phyloP scores from a whole-genome alignment of 1,139 yeast genomes.

The Williopsis jadinii region DNA sequence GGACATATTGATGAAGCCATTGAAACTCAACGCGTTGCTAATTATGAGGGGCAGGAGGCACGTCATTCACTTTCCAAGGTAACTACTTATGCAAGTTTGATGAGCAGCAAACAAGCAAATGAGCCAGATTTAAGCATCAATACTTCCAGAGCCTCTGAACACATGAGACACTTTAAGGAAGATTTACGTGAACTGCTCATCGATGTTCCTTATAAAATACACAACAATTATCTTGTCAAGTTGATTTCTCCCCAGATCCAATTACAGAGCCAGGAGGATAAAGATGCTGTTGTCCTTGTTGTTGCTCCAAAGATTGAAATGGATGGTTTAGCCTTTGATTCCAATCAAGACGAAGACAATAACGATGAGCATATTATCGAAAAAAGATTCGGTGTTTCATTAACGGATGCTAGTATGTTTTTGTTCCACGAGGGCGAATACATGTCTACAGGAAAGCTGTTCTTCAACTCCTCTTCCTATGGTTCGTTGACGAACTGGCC shows the following conservation, averaged over 20 bases:
- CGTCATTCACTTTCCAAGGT: slow-evolving; percentile 11
- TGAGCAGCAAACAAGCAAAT: slow-evolving; percentile 6
- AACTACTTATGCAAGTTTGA: slow-evolving; percentile 14
- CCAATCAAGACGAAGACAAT: slow-evolving; percentile 39
- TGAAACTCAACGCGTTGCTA: slow-evolving; percentile 13
- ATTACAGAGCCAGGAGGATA: slow-evolving; percentile 57
- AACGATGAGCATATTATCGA: slow-evolving; percentile 50
- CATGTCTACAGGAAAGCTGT: slow-evolving; percentile 33
- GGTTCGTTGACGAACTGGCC: slow-evolving; percentile 58
- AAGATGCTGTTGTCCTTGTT: slow-evolving; percentile 59
- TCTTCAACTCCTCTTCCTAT: slow-evolving; percentile 36
- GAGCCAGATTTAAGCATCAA: slow-evolving; percentile 5
- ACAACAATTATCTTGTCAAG: slow-evolving; percentile 62
- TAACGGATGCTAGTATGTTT: slow-evolving; percentile 67
- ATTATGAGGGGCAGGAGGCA: slow-evolving; percentile 7
- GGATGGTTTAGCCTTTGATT: slow-evolving; percentile 51
- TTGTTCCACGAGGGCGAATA: slow-evolving; percentile 49
- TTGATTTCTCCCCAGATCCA: slow-evolving; percentile 85
- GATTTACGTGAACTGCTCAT: slow-evolving; percentile 37
- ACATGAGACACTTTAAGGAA: slow-evolving; percentile 42
- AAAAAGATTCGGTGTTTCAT: slow-evolving; percentile 59
- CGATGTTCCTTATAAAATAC: slow-evolving; percentile 36
- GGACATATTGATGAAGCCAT: slow-evolving; percentile 51
- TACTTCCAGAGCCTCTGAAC: slow-evolving; percentile 14
- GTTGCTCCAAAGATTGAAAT: slow-evolving; percentile 69